Evolutionary conservation across 306 rosid species (phyloP).

Genomic region (Sophora flavescens): DNA sequence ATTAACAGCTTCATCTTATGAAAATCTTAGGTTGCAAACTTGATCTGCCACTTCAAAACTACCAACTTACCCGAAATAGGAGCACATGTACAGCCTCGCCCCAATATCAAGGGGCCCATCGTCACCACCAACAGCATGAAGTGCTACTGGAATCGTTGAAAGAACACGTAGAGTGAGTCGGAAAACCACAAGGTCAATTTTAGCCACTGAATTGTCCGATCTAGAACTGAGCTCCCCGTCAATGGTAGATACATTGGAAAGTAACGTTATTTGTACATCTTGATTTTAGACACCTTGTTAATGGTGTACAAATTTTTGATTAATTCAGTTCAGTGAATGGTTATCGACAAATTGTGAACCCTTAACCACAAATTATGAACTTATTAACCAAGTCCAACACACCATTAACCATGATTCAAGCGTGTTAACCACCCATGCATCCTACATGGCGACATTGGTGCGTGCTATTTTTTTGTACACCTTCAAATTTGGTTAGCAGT

Average conservation of each 20-base stretch:
- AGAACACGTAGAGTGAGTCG: constrained; percentile 71
- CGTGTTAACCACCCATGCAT: no score
- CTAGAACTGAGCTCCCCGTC: constrained; percentile 31
- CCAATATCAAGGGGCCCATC: constrained; percentile 82
- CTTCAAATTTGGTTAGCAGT: no score
- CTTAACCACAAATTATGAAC: no score
- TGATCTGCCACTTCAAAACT: constrained; percentile 32
- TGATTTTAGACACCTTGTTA: no score
- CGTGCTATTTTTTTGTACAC: no score
- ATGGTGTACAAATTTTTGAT: no score
- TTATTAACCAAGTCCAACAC: no score
- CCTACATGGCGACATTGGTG: no score
- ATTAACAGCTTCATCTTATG: constrained; percentile 32
- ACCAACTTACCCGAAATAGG: constrained; percentile 63
- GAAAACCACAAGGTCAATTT: constrained; percentile 68
- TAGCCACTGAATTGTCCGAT: constrained; percentile 40
- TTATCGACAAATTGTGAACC: no score
- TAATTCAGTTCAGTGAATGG: no score
- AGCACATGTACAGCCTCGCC: constrained; percentile 80
- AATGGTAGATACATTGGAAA: constrained; percentile 40
- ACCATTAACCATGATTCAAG: no score
- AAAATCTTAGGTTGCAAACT: constrained; percentile 21
- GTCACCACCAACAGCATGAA: constrained; percentile 89
- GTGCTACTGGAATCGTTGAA: constrained; percentile 79
- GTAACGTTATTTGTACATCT: no score